These are phyloP conservation scores for Pythium insidiosum DNA, from an alignment of 352 stramenopile genomes.

Conservation along the genomic window DNA sequence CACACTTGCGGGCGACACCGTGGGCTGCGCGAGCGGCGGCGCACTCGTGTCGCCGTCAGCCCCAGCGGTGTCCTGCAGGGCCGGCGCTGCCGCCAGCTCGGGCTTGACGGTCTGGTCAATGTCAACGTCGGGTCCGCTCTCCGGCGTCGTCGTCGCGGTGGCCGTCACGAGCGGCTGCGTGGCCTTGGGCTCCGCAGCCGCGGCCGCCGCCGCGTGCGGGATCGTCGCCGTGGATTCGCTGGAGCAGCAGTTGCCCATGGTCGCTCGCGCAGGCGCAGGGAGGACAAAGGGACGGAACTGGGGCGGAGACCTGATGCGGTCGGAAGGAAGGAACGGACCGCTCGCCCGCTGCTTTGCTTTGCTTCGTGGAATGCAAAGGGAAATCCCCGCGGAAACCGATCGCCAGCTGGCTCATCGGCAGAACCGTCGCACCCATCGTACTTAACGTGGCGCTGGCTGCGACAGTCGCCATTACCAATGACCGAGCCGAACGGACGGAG, in stretches of 20 bases:
- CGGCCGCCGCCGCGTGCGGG: neutral
- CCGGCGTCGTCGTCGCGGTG: constrained; percentile 1
- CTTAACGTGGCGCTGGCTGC: too few species aligned
- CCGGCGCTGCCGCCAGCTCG: neutral
- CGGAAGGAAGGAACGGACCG: too few species aligned
- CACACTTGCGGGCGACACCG: constrained; percentile 15
- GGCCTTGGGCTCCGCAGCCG: neutral
- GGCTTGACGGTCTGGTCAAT: neutral
- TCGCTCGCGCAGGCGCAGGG: too few species aligned
- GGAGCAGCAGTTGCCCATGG: constrained; percentile 84
- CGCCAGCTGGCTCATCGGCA: too few species aligned
- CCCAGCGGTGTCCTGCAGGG: constrained; percentile 12
- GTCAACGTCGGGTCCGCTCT: neutral
- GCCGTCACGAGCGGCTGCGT: neutral
- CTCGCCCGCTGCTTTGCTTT: too few species aligned
- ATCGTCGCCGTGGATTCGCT: constrained; percentile 35
- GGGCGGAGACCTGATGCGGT: too few species aligned
- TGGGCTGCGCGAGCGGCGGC: neutral
- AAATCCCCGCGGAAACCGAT: too few species aligned
- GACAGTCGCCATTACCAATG: too few species aligned
- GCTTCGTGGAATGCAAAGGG: too few species aligned
- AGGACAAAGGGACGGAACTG: too few species aligned
- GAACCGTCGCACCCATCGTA: too few species aligned
- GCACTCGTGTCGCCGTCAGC: constrained; percentile 5
- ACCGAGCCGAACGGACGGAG: too few species aligned